phyloP scores from a whole-genome alignment of 2,329 filamentous ascomycete genomes.

The Fusarium transvaalense region DNA sequence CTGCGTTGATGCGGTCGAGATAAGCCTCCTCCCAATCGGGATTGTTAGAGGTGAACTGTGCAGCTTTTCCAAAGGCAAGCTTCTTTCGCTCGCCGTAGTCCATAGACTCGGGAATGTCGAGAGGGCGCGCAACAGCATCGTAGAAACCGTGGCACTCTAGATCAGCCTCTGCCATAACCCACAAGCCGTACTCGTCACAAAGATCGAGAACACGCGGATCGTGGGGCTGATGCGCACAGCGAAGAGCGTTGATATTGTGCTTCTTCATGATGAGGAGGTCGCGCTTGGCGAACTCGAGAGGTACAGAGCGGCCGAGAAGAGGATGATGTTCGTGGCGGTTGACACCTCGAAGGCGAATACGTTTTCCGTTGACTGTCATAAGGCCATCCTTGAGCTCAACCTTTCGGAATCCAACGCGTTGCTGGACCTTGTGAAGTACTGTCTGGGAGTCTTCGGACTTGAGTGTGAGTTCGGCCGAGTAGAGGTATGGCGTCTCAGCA shows the following conservation, averaged over 20 bases:
- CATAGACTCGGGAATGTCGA: conserved; percentile 66
- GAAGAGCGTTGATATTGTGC: conserved; percentile 78
- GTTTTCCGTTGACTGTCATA: conserved; percentile 73
- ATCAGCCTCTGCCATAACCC: conserved; percentile 67
- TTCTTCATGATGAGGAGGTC: conserved; percentile 77
- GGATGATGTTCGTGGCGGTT: conserved; percentile 77
- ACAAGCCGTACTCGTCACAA: conserved; percentile 74
- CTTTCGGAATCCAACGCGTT: conserved; percentile 71
- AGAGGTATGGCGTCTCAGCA: conserved; percentile 74
- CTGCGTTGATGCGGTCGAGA: conserved; percentile 72
- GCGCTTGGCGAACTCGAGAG: conserved; percentile 69
- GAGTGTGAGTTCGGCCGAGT: conserved; percentile 67
- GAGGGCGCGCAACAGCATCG: conserved; percentile 62
- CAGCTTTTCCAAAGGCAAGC: conserved; percentile 65
- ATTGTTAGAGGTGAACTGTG: conserved; percentile 72
- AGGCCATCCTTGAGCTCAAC: conserved; percentile 73
- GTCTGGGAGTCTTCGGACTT: conserved; percentile 54
- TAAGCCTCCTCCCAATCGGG: conserved; percentile 73
- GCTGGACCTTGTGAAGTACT: conserved; percentile 61
- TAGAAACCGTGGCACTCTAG: conserved; percentile 68
- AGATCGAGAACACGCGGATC: conserved; percentile 70
- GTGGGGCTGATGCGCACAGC: conserved; percentile 77
- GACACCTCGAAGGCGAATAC: conserved; percentile 73
- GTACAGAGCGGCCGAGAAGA: conserved; percentile 71
- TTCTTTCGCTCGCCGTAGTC: conserved; percentile 72